phyloP scores from a whole-genome alignment of 129 eudicot genomes.

The Flaveria sonorensis region DNA sequence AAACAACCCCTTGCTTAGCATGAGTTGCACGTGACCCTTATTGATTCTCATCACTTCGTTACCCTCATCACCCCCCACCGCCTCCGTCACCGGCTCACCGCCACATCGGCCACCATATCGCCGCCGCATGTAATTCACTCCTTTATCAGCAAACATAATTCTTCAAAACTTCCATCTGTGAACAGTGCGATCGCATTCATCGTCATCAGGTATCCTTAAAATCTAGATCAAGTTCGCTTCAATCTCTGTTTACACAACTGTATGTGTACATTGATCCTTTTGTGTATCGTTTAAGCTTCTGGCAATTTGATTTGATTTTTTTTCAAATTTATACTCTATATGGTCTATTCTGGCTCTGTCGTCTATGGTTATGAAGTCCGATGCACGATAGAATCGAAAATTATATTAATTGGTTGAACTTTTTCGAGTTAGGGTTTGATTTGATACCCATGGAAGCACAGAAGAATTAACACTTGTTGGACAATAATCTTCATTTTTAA shows the following conservation, averaged over 20 bases:
- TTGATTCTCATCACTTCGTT: background rate
- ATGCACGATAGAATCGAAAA: background rate
- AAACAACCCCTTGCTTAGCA: no score
- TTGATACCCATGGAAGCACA: background rate
- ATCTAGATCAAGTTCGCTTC: conserved; percentile 11
- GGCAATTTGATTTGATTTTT: background rate
- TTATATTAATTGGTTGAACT: background rate
- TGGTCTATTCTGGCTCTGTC: background rate
- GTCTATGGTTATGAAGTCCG: conserved; percentile 1
- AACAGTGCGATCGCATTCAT: background rate
- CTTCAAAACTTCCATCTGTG: background rate
- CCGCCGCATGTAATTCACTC: conserved; percentile 22
- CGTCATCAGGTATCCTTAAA: conserved; percentile 23
- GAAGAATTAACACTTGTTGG: background rate
- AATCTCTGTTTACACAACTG: background rate
- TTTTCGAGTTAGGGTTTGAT: conserved; percentile 10
- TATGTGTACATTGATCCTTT: background rate
- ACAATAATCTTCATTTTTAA: background rate
- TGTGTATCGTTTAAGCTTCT: background rate
- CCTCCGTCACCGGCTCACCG: conserved; percentile 2
- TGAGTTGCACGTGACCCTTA: conserved; percentile 28
- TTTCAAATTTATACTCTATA: conserved; percentile 14
- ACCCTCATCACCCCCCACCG: conserved; percentile 10
- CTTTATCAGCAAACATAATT: background rate
- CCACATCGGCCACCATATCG: conserved; percentile 20